These are phyloP conservation scores for Melaleuca quinquenervia DNA, from an alignment of 345 rosid genomes.

Conservation along the genomic window DNA sequence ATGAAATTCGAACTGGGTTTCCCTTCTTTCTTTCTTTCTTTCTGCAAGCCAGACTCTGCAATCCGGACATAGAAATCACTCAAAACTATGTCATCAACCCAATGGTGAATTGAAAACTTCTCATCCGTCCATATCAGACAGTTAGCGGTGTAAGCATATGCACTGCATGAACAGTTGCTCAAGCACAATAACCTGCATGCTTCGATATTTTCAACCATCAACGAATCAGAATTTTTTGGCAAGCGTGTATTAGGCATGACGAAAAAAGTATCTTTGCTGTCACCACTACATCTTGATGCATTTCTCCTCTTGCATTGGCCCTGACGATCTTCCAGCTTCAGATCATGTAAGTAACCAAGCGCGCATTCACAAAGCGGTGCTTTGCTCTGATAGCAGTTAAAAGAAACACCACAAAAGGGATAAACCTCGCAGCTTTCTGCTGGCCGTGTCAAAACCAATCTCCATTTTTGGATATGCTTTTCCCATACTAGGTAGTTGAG, in stretches of 20 bases:
- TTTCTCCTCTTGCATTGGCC: neutral
- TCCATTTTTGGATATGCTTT: neutral
- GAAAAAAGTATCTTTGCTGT: conserved; percentile 1
- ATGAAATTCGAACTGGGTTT: neutral
- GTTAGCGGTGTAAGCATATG: conserved; percentile 5
- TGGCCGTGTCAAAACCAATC: conserved; percentile 9
- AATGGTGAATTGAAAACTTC: neutral
- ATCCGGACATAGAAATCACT: neutral
- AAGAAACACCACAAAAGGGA: conserved; percentile 15
- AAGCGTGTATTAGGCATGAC: neutral
- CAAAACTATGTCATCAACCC: neutral
- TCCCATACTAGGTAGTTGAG: conserved; percentile 3
- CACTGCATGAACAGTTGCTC: conserved; percentile 18
- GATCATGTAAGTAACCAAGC: neutral
- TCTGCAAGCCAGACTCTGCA: too few relatives aligned
- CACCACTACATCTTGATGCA: neutral
- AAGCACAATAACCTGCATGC: conserved; percentile 11
- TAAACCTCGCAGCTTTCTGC: neutral
- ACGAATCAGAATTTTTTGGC: neutral
- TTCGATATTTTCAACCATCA: neutral
- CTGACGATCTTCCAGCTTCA: neutral
- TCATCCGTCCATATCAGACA: conserved; percentile 10
- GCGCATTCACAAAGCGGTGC: neutral
- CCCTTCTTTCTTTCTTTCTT: neutral
- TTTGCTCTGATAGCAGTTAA: neutral